Conservation (phyloP, 441 rosid species). For the Gossypium gossypioides region DNA sequence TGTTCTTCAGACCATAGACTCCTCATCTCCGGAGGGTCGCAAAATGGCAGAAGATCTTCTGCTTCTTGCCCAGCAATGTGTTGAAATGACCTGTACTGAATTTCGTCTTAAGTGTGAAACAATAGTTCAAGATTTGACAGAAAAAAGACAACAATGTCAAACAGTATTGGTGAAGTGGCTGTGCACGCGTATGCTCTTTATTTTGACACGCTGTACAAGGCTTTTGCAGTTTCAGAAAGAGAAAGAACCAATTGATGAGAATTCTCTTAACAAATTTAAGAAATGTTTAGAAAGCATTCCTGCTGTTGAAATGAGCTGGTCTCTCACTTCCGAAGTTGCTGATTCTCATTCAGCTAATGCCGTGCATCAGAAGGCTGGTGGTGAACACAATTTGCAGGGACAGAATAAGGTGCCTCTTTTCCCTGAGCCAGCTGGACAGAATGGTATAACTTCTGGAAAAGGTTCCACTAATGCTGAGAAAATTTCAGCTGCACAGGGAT, state of each 20-base stretch:
- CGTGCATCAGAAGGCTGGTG: conserved; percentile 26
- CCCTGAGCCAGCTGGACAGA: conserved; percentile 25
- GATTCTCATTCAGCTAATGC: conserved; percentile 30
- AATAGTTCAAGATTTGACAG: conserved; percentile 61
- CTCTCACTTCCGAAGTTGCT: conserved; percentile 27
- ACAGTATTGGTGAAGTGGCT: conserved; percentile 63
- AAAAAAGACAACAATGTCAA: conserved; percentile 59
- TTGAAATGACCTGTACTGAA: conserved; percentile 51
- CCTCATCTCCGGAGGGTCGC: conserved; percentile 43
- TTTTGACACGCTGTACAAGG: conserved; percentile 80
- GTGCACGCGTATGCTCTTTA: conserved; percentile 67
- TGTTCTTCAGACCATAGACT: conserved; percentile 42
- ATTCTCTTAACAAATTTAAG: conserved; percentile 52
- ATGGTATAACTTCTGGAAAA: conserved; percentile 21
- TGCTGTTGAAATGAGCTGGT: conserved; percentile 60
- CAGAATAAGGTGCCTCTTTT: conserved; percentile 26
- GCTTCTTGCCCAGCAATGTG: conserved; percentile 41
- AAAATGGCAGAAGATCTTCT: conserved; percentile 54
- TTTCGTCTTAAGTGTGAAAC: conserved; percentile 60
- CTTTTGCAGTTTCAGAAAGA: conserved; percentile 70
- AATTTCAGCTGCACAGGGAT: conserved; percentile 23
- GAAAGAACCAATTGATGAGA: conserved; percentile 55
- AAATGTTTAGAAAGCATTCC: conserved; percentile 70
- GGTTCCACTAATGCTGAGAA: conserved; percentile 24
- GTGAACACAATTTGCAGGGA: conserved; percentile 18